Conservation (phyloP, 306 rosid genomes). For the Luffa acutangula region DNA sequence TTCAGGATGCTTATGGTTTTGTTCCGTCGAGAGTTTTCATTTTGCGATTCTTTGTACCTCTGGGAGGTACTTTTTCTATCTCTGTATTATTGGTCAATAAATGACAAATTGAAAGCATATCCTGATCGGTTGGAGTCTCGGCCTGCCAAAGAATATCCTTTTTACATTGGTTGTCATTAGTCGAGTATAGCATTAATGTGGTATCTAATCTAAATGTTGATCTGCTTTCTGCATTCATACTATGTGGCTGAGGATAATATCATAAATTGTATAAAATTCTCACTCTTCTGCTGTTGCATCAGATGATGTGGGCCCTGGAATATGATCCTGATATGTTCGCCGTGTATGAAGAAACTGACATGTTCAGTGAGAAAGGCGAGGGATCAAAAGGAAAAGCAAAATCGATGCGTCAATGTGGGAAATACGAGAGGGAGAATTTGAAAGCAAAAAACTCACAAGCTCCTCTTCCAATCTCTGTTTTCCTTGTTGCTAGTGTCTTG, state of each 20-base stretch:
- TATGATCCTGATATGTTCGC: conserved; percentile 67
- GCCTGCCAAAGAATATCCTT: neutral
- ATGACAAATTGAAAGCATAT: neutral
- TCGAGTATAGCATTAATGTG: neutral
- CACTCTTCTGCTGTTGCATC: conserved; percentile 15
- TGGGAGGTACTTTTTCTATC: conserved; percentile 71
- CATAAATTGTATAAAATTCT: neutral
- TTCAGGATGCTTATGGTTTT: conserved; percentile 99
- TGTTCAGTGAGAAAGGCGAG: conserved; percentile 27
- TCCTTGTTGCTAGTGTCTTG: conserved; percentile 94
- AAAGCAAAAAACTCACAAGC: conserved; percentile 54
- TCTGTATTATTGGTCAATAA: neutral
- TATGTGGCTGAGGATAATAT: neutral
- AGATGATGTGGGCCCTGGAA: conserved; percentile 99
- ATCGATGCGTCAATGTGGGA: conserved; percentile 78
- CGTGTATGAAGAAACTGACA: conserved; percentile 56
- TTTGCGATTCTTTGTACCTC: conserved; percentile 90
- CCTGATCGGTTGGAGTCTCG: neutral
- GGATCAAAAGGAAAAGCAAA: conserved; percentile 56
- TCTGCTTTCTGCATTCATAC: neutral
- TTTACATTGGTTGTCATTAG: neutral
- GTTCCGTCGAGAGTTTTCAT: conserved; percentile 96
- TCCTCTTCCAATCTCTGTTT: conserved; percentile 85
- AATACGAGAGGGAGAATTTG: conserved; percentile 72
- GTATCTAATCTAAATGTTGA: neutral